Evolutionary conservation across 2,329 filamentous ascomycete species (phyloP).

Genomic region (Xylariaceae sp.): DNA sequence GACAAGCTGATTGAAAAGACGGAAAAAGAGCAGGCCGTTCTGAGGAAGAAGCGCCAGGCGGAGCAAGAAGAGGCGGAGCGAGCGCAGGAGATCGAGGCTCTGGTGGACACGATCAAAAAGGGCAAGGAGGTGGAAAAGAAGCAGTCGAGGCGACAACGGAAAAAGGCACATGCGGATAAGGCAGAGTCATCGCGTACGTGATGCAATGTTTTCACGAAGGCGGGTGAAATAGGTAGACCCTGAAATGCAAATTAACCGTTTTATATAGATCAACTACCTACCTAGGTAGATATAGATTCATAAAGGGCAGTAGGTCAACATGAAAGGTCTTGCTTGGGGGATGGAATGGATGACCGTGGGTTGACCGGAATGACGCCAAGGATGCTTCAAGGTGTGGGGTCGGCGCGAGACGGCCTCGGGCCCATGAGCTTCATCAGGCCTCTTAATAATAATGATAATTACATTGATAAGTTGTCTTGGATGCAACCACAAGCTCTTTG

Average conservation of each 20-base stretch:
- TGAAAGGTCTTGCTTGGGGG: not conserved
- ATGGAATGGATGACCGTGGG: not conserved
- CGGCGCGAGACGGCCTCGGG: not conserved
- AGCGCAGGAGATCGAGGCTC: slow-evolving; percentile 28
- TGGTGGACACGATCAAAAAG: slow-evolving; percentile 33
- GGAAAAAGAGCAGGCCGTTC: slow-evolving; percentile 69
- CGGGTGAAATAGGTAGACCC: not conserved
- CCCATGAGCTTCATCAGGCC: not conserved
- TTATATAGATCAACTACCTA: not conserved
- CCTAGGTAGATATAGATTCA: not conserved
- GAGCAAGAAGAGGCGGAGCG: slow-evolving; percentile 33
- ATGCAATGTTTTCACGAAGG: not conserved
- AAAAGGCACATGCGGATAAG: slow-evolving; percentile 30
- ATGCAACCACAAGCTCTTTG: not conserved
- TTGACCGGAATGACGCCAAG: slow-evolving; percentile 25
- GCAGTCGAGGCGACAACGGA: slow-evolving; percentile 31
- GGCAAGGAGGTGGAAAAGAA: slow-evolving; percentile 35
- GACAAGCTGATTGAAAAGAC: slow-evolving; percentile 76
- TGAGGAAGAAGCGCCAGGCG: slow-evolving; percentile 42
- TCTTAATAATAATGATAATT: not conserved
- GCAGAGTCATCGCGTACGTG: slow-evolving; percentile 8
- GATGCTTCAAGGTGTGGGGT: slow-evolving; percentile 8
- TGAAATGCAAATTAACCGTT: slow-evolving; percentile 4
- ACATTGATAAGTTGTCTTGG: not conserved
- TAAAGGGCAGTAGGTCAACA: no score